phyloP scores from a whole-genome alignment of 768 basidiomycete species.

The Lyophyllum atratum region DNA sequence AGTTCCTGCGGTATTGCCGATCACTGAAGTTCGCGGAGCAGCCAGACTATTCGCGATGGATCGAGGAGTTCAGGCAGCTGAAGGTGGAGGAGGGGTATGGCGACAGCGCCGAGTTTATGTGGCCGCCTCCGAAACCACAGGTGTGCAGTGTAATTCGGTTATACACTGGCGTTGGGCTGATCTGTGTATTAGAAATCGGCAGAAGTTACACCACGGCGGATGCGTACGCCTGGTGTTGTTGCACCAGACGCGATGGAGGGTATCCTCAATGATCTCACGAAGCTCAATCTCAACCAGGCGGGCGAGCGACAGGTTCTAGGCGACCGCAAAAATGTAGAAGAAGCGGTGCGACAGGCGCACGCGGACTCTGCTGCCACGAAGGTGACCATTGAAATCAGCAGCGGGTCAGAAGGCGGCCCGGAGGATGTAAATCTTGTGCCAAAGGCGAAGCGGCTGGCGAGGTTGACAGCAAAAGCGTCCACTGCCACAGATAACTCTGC shows the following conservation, averaged over 20 bases:
- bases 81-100: constrained; percentile 60
- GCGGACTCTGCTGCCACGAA: constrained; percentile 18
- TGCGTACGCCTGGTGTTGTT: constrained; percentile 33
- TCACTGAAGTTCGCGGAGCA: constrained; percentile 66
- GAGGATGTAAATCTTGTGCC: constrained; percentile 35
- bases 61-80: constrained; percentile 63
- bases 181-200: constrained; percentile 8
- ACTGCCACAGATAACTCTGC: constrained; percentile 53
- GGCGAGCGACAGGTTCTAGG: constrained; percentile 51
- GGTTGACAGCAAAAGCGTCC: constrained; percentile 43
- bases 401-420: constrained; percentile 35
- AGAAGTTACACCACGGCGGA: constrained; percentile 36
- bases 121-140: constrained; percentile 60
- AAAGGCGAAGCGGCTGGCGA: constrained; percentile 56
- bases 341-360: constrained; percentile 36
- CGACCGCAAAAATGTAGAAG: constrained; percentile 49
- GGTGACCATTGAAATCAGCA: constrained; percentile 51
- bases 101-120: constrained; percentile 62
- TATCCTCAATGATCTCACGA: constrained; percentile 59
- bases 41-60: constrained; percentile 71
- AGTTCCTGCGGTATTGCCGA: constrained; percentile 73
- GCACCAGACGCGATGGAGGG: constrained; percentile 49
- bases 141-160: constrained; percentile 20
- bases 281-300: constrained; percentile 45
- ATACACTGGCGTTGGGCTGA: constrained; percentile 8